These are phyloP conservation scores for Apophysomyces trapeziformis DNA, from an alignment of 371 early-diverging fungal species.

Conservation along the genomic window DNA sequence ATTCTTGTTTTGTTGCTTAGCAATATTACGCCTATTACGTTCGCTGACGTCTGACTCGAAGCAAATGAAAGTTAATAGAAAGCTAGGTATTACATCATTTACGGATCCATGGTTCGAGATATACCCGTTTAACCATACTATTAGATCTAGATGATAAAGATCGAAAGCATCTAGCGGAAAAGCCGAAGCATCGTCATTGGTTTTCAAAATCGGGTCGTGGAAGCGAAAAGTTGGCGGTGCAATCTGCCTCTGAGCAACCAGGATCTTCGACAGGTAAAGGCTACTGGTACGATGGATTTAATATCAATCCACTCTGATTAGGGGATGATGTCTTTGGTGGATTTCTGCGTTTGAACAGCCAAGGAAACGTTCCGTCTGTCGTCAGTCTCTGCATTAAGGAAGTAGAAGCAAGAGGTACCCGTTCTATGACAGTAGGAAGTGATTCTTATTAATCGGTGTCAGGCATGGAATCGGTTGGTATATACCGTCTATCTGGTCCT, in stretches of 20 bases:
- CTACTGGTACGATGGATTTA: background rate
- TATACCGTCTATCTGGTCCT: constrained; percentile 84
- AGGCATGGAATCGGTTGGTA: constrained; percentile 71
- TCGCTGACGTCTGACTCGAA: constrained; percentile 24
- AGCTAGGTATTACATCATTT: constrained; percentile 18
- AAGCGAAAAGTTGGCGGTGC: constrained; percentile 20
- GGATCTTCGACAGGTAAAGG: constrained; percentile 11
- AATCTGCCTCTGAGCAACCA: constrained; percentile 17
- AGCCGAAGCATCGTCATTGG: constrained; percentile 31
- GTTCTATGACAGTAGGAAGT: background rate
- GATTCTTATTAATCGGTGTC: background rate
- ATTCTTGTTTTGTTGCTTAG: constrained; percentile 8
- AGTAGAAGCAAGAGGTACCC: constrained; percentile 65
- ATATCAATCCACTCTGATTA: background rate
- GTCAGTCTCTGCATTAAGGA: constrained; percentile 69
- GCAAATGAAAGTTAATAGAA: constrained; percentile 37
- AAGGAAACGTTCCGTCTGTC: constrained; percentile 61
- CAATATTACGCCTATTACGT: constrained; percentile 24
- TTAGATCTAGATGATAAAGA: constrained; percentile 23
- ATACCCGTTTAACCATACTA: background rate
- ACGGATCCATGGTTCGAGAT: background rate
- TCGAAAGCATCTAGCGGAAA: constrained; percentile 19
- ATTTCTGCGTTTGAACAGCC: constrained; percentile 45
- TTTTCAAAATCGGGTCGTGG: constrained; percentile 31
- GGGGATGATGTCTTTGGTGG: constrained; percentile 71